Base-by-base conservation (phyloP, 2,329 filamentous ascomycete genomes). In the Sporothrix pallida region DNA sequence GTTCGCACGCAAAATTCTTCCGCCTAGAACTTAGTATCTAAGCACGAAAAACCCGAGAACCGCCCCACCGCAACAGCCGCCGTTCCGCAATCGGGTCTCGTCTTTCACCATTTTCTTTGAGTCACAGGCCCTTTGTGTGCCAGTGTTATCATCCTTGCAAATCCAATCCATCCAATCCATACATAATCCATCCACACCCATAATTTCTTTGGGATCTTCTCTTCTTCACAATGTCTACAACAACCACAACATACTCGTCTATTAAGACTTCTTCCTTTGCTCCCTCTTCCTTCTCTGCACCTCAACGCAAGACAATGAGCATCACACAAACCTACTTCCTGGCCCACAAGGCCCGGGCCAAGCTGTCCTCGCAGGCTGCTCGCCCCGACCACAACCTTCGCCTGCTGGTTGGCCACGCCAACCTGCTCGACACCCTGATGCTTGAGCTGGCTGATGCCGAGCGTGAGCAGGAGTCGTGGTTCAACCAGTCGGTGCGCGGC, bases 261-360 rank as follows among this genome's bases (percentile, higher is more conserved):
- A 48, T 63, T 52, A 67, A 76, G 71, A 73, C 69, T 7, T 44
- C 63, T 13, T 31, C 75, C 17, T 79, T 82, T 42, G 81, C 83
- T 77, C 83, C 83, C 50, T 79, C 85, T 70, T 83, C 84, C 48
- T 58, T 68, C 20, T 13, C 67, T n/a, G 65, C 52, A 31, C 74
- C 74, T 77, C 84, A 85, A 82, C 87, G 92, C 86, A 93, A 94
- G 84, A 95, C 92, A 85, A 98, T 98, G 96, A 97, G 93, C 82
- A 92, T 98, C 86, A 97, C 95, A 42, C 94, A 98, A 85, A 98
- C 95, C 76, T 99, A 98, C 92, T 97, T 94, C 87, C 92, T 98
- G 80, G 96, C 96, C 82, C 95, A 97, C 88, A 95, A 95, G 84
- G 96, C 96, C 81, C 91, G 96, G 83, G 92, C 91, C 79, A 99